Percentiles rank a stretch among this genome's conserved stretches.
Conservation (phyloP, 306 rosid genomes). For the Cercis canadensis region DNA sequence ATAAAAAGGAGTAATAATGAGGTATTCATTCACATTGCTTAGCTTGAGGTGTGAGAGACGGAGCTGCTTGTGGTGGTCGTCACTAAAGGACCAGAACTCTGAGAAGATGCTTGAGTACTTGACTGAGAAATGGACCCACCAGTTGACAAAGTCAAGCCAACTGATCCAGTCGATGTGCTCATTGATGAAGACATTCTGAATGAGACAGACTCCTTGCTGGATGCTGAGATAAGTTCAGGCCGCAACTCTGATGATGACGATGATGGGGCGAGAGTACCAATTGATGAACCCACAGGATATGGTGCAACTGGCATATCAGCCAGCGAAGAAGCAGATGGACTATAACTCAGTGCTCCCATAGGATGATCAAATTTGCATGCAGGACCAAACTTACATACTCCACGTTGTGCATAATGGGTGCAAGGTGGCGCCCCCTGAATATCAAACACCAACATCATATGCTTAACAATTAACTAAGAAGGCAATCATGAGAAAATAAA, state of each 20-base stretch:
- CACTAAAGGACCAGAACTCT: constrained; percentile 60
- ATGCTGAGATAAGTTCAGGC: constrained; percentile 71
- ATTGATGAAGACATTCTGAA: constrained; percentile 80
- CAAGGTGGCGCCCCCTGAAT: constrained; percentile 90
- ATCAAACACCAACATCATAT: constrained; percentile 46
- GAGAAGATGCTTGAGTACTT: constrained; percentile 67
- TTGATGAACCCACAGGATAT: constrained; percentile 90
- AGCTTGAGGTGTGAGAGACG: constrained; percentile 68
- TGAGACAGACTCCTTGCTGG: constrained; percentile 73
- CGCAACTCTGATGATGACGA: constrained; percentile 90
- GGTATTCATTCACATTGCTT: constrained; percentile 68
- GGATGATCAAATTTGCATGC: constrained; percentile 97
- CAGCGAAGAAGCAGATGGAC: constrained; percentile 93
- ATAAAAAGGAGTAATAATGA: constrained; percentile 66
- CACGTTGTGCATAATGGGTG: constrained; percentile 87
- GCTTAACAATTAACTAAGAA: constrained; percentile 11
- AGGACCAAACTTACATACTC: constrained; percentile 87
- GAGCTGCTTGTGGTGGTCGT: constrained; percentile 56
- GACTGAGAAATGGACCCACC: constrained; percentile 57
- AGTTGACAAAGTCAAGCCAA: constrained; percentile 73
- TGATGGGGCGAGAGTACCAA: constrained; percentile 84
- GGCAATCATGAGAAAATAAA: constrained; percentile 17
- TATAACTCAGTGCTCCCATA: constrained; percentile 81
- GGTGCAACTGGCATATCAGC: constrained; percentile 95
- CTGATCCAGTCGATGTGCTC: constrained; percentile 81